A percentile compares a stretch with the other conserved stretches of the same genome.
phyloP scores from a whole-genome alignment of 1,284 basidiomycete species.

The Fomitopsis schrenkii region DNA sequence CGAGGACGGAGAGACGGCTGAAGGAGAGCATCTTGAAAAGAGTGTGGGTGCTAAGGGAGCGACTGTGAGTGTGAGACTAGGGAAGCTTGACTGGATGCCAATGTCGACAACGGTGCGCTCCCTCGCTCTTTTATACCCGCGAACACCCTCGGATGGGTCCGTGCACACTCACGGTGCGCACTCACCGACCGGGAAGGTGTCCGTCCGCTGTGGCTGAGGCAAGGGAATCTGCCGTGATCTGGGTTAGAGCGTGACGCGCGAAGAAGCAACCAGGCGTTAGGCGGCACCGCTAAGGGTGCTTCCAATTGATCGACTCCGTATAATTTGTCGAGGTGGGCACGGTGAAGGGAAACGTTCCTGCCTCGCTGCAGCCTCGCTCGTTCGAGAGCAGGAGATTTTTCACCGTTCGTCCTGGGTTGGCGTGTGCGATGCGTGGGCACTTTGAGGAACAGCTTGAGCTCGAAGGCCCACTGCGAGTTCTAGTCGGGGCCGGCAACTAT shows the following conservation, averaged over 20 bases:
- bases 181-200: background rate
- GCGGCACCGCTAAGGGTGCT: background rate
- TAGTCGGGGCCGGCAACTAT: no score
- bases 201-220: background rate
- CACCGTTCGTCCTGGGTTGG: background rate
- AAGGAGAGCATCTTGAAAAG: conserved; percentile 47
- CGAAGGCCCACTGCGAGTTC: no score
- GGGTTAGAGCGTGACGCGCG: conserved; percentile 1
- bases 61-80: conserved; percentile 7
- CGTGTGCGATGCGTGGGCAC: background rate
- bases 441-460: no score
- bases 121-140: background rate
- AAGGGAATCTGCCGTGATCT: background rate
- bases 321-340: background rate
- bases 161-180: background rate
- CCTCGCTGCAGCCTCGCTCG: background rate
- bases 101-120: conserved; percentile 4
- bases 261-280: background rate
- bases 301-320: background rate
- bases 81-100: conserved; percentile 15
- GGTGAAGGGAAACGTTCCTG: background rate
- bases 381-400: background rate
- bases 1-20: conserved; percentile 33
- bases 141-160: background rate
- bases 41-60: conserved; percentile 27